Base-by-base conservation (phyloP, 331 rosid species). In the Rhamnella rubrinervis region DNA sequence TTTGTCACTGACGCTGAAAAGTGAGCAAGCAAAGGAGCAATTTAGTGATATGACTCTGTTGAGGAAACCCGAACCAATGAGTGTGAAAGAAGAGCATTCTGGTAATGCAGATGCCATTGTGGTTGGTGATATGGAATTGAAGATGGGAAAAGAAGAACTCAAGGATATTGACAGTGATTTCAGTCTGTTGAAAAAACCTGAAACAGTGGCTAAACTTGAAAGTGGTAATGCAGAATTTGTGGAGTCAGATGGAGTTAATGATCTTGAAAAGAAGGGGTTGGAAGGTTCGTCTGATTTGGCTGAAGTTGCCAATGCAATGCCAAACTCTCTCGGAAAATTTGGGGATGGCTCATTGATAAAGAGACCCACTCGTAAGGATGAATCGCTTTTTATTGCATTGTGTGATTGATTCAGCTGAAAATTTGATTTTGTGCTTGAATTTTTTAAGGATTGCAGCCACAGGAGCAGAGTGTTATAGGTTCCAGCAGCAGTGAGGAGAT, bases 1-100 rank as follows among this genome's bases (percentile, higher is more conserved):
- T 84, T 85, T 91, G 78, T 80, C 88, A 0, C 62, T 91, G 58
- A 77, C 68, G 63, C 88, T 88, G 92, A 70, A 65, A 71, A 64
- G 67, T 65, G 78, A 39, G 61, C 83, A 59, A 14, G 77, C 68
- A 40, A 84, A 85, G 80, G 96, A 85, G 31, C 81, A 46, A 73
- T 95, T 89, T 77, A 85, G 89, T 73, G 88, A 91, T 66, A 91
- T 95, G 96, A 81, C 86, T 0, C 71, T 95, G 18, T 86, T 95
- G 84, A 86, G 88, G 70, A 95, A 95, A 83, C 98, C 97, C 1
- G 90, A 79, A 67, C 84, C 78, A 4, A 26, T 71, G 19, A 75
- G 65, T 71, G 67, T 68, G 20, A 55, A 68, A 50, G 72, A 63
- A 77, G 88, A 77, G 71, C 28, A 79, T 62, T 55, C 75, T 40